These are phyloP conservation scores for Panicum miliaceum DNA, from an alignment of 176 grass and related monocot genomes.

Conservation along the genomic window DNA sequence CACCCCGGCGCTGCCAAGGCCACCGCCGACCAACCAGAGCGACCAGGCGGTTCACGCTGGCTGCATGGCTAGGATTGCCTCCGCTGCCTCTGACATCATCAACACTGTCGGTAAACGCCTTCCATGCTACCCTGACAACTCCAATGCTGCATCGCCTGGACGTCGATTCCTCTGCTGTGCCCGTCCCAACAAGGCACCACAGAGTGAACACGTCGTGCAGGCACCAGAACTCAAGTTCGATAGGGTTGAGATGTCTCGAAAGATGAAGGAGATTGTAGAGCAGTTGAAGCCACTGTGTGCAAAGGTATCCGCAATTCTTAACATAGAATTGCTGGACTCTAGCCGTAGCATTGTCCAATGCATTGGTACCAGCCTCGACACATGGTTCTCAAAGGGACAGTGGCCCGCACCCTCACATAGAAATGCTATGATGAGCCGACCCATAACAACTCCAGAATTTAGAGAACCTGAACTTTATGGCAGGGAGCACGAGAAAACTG, in stretches of 20 bases:
- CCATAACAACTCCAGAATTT: not conserved
- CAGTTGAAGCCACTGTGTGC: not conserved
- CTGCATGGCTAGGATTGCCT: not conserved
- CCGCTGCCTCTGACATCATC: too few relatives aligned
- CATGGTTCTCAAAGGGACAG: too few relatives aligned
- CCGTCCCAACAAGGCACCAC: too few relatives aligned
- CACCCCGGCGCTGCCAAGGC: not conserved
- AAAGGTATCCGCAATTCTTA: slow-evolving; percentile 7
- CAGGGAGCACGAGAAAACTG: not conserved
- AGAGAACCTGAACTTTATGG: slow-evolving; percentile 26
- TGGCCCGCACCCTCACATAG: too few relatives aligned
- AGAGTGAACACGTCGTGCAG: not conserved
- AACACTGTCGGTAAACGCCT: not conserved
- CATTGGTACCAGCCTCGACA: too few relatives aligned
- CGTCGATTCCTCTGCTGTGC: not conserved
- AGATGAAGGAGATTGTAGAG: not conserved
- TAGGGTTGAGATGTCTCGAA: not conserved
- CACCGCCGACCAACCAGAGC: not conserved
- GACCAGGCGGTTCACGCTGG: not conserved
- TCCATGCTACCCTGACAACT: not conserved
- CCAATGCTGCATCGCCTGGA: too few relatives aligned
- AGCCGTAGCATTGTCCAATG: too few relatives aligned
- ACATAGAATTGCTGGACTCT: too few relatives aligned
- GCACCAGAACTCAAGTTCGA: not conserved
- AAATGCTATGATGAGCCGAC: too few relatives aligned